phyloP scores from a whole-genome alignment of 495 filamentous ascomycete genomes.

The Peziza echinospora region DNA sequence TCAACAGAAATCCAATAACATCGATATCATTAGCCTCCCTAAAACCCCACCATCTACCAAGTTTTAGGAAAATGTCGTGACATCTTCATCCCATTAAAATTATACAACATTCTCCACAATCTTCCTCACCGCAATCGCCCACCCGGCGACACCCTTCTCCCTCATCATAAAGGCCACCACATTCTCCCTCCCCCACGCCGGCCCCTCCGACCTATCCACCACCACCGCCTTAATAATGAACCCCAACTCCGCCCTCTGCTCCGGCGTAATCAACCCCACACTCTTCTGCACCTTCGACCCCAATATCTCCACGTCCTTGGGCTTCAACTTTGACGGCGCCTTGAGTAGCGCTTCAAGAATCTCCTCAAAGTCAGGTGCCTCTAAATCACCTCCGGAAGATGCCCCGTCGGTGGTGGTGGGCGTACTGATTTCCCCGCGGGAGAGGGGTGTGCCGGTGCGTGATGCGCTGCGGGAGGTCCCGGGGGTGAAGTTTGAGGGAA shows the following conservation, averaged over 20 bases:
- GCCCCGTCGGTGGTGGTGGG: neutral
- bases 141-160: conserved; percentile 9
- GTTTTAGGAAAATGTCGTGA: too few relatives aligned
- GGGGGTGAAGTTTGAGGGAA: conserved; percentile 3
- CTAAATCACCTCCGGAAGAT: neutral
- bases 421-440: neutral
- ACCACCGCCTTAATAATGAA: neutral
- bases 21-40: too few relatives aligned
- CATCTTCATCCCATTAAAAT: too few relatives aligned
- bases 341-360: neutral
- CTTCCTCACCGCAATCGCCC: conserved; percentile 13
- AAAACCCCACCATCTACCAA: too few relatives aligned
- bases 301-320: neutral
- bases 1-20: too few relatives aligned
- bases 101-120: conserved; percentile 7
- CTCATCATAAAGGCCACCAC: neutral
- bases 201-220: neutral
- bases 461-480: neutral
- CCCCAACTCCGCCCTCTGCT: neutral
- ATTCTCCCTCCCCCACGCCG: neutral
- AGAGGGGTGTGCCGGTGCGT: conserved; percentile 1
- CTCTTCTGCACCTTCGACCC: neutral
- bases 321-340: neutral
- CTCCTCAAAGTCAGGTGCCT: neutral
- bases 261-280: neutral